Evolutionary conservation across 2,329 filamentous ascomycete genomes (phyloP).

Genomic region (Fusarium irregulare): DNA sequence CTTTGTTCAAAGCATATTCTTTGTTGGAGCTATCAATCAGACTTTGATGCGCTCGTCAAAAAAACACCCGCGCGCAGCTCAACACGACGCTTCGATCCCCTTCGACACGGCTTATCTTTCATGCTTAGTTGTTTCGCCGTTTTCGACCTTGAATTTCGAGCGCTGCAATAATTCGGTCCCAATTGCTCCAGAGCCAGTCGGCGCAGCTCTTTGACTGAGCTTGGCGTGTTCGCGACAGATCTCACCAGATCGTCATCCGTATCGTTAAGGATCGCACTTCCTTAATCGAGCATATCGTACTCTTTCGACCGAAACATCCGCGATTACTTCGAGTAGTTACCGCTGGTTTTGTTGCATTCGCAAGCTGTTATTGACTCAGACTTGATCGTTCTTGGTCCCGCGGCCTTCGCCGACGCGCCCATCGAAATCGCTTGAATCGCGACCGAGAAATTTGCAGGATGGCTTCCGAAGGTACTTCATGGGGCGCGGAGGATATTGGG

Average conservation of each 20-base stretch:
- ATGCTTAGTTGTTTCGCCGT: conserved; percentile 2
- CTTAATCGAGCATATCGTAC: conserved; percentile 5
- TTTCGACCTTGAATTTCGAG: background rate
- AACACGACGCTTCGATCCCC: conserved; percentile 20
- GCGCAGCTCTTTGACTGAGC: conserved; percentile 28
- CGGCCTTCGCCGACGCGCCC: conserved; percentile 25
- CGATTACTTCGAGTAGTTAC: background rate
- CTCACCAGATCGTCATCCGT: conserved; percentile 17
- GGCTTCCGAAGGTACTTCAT: conserved; percentile 58
- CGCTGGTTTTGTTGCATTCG: background rate
- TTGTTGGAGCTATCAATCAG: conserved; percentile 42
- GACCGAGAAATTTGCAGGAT: conserved; percentile 44
- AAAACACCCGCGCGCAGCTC: conserved; percentile 32
- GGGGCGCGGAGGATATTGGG: conserved; percentile 65
- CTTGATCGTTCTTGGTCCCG: conserved; percentile 4
- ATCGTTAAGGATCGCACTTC: conserved; percentile 18
- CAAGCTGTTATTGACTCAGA: conserved; percentile 6
- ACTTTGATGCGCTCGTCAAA: conserved; percentile 29
- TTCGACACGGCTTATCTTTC: background rate
- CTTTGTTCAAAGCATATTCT: conserved; percentile 36
- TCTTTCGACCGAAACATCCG: conserved; percentile 7
- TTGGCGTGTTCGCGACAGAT: conserved; percentile 37
- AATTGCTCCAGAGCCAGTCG: conserved; percentile 19
- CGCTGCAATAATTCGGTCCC: conserved; percentile 10
- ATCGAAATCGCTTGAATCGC: conserved; percentile 19